Percentiles rank a stretch among this genome's conserved stretches.
These are phyloP conservation scores for Zygoascus meyerae DNA, from an alignment of 1,139 yeast species.

Conservation along the genomic window DNA sequence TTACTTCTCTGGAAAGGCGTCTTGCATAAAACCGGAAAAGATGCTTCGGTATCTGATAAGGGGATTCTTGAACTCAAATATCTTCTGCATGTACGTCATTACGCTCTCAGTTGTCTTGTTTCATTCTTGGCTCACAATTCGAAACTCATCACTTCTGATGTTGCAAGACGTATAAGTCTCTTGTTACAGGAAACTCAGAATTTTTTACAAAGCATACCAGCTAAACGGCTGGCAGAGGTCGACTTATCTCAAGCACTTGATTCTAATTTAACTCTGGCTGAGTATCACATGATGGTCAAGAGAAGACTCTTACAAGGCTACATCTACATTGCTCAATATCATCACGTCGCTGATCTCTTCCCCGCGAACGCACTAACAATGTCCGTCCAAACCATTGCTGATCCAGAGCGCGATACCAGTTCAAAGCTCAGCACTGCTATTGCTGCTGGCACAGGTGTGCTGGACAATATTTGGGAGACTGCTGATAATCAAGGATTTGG, in stretches of 20 bases:
- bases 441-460: slow-evolving; percentile 31
- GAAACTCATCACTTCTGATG: slow-evolving; percentile 36
- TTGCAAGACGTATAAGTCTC: slow-evolving; percentile 33
- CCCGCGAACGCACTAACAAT: slow-evolving; percentile 34
- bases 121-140: slow-evolving; percentile 34
- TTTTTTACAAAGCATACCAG: slow-evolving; percentile 27
- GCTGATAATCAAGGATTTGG: slow-evolving; percentile 35
- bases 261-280: slow-evolving; percentile 24
- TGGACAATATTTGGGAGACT: slow-evolving; percentile 31
- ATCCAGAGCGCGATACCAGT: slow-evolving; percentile 28
- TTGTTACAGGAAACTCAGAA: slow-evolving; percentile 31
- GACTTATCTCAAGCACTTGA: slow-evolving; percentile 25
- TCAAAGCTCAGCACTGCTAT: slow-evolving; percentile 31
- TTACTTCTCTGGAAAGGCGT: slow-evolving; percentile 76
- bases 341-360: slow-evolving; percentile 24
- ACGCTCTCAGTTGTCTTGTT: slow-evolving; percentile 34
- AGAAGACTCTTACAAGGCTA: slow-evolving; percentile 36
- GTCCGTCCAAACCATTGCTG: slow-evolving; percentile 33
- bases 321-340: slow-evolving; percentile 25
- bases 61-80: slow-evolving; percentile 32
- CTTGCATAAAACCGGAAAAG: slow-evolving; percentile 43
- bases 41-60: slow-evolving; percentile 28
- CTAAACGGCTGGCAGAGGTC: slow-evolving; percentile 26
- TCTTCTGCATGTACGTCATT: slow-evolving; percentile 33
- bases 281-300: slow-evolving; percentile 29